phyloP scores from a whole-genome alignment of 805 yeast species.

The Kuraishia floccosa region DNA sequence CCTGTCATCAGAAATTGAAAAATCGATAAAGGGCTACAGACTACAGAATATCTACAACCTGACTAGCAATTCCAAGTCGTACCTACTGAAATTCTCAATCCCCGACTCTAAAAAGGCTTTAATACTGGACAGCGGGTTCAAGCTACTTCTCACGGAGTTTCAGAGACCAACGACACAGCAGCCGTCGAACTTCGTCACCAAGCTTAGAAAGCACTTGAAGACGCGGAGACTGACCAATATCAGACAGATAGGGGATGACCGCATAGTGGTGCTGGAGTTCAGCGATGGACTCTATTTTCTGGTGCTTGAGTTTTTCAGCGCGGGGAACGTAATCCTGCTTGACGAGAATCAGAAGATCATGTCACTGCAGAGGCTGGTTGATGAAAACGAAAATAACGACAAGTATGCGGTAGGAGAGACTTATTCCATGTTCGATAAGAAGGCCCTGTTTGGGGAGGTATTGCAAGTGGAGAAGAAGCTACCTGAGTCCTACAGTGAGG shows the following conservation, averaged over 20 bases:
- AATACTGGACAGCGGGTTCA: slow-evolving; percentile 79
- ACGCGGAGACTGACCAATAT: slow-evolving; percentile 65
- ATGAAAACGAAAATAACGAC: slow-evolving; percentile 54
- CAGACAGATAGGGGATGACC: slow-evolving; percentile 66
- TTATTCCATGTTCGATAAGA: slow-evolving; percentile 49
- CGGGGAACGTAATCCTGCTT: slow-evolving; percentile 78
- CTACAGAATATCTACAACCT: slow-evolving; percentile 80
- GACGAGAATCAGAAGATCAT: slow-evolving; percentile 60
- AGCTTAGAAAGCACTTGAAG: slow-evolving; percentile 78
- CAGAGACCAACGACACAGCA: slow-evolving; percentile 71
- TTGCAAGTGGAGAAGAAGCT: slow-evolving; percentile 6
- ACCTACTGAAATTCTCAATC: slow-evolving; percentile 65
- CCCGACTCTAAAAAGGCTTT: slow-evolving; percentile 74
- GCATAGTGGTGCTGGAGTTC: slow-evolving; percentile 77
- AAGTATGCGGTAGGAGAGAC: slow-evolving; percentile 65
- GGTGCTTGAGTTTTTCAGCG: slow-evolving; percentile 88
- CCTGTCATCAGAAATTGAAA: slow-evolving; percentile 52
- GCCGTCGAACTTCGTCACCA: slow-evolving; percentile 80
- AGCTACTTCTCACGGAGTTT: slow-evolving; percentile 67
- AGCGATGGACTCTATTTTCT: slow-evolving; percentile 71
- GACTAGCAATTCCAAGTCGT: slow-evolving; percentile 59
- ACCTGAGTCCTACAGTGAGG: slow-evolving; percentile 11
- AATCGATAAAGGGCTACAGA: slow-evolving; percentile 49
- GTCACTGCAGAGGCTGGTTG: slow-evolving; percentile 68
- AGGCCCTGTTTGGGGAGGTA: slow-evolving; percentile 23